Evolutionary conservation across 306 rosid genomes (phyloP), one percentile per base, ranked within the genome.

Genomic region (Argentina anserina): DNA sequence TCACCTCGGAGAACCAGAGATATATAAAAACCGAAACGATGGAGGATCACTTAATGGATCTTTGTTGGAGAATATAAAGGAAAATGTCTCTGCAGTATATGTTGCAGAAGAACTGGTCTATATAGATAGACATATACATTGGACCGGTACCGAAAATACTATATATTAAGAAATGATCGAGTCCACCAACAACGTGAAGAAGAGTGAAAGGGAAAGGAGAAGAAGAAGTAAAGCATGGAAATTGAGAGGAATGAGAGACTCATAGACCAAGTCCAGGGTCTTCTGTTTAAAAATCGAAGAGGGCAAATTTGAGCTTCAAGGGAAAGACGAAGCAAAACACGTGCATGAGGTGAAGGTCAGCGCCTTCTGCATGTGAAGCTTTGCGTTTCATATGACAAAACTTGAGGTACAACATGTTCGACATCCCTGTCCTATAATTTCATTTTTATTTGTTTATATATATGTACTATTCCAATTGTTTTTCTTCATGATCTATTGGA

Each of bases 221-320:
- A 6, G 0, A n/a, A 69, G 21, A 43, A 67, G 58, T 8, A 29
- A 31, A 7, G 65, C 37, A 29, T 6, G 40, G 15, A 31, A 29
- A 7, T 15, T 31, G 11, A 49, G 67, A 74, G 71, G 52, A 70
- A 36, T 20, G 23, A 50, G 28, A 45, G 64, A 13, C 21, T 40
- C n/a, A 20, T 39, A 56, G 79, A 75, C 73, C 25, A 5, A 59
- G 73, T 55, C 79, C 47, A 2, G 45, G 45, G 45, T 40, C 29
- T 18, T 53, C 3, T 37, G 42, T 75, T 34, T 17, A 18, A 53
- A 75, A 7, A 13, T 62, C 23, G 26, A 18, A 62, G 33, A 34
- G 41, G 42, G 7, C 1, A 18, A 3, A 2, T 17, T 61, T 61
- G 25, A 61, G 25, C 26, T 21, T 7, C 1, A 61, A 61, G 36